Conservation (phyloP, 345 rosid species). For the Rhodomyrtus tomentosa region DNA sequence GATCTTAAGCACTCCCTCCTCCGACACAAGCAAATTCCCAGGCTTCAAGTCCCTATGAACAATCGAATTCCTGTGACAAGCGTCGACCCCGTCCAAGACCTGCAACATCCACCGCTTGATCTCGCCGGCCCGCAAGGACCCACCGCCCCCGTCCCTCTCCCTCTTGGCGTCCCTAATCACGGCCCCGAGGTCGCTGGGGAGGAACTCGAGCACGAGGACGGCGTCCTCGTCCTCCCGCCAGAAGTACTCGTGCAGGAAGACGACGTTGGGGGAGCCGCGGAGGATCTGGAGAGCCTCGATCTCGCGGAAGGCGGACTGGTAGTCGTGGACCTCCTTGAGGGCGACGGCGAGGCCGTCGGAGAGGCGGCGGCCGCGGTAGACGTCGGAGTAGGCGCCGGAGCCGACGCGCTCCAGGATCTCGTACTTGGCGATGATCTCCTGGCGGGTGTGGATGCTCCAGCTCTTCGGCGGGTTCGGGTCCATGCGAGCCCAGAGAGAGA, state of each 20-base stretch:
- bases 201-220: constrained; percentile 79
- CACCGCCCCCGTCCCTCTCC: constrained; percentile 25
- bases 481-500: neutral
- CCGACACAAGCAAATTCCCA: constrained; percentile 67
- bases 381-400: constrained; percentile 90
- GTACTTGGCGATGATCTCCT: constrained; percentile 77
- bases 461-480: constrained; percentile 42
- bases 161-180: constrained; percentile 51
- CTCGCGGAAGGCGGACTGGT: constrained; percentile 89
- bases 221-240: constrained; percentile 98
- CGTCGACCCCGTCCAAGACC: constrained; percentile 65
- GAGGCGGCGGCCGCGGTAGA: constrained; percentile 68
- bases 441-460: constrained; percentile 95
- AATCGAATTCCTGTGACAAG: constrained; percentile 67
- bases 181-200: constrained; percentile 57
- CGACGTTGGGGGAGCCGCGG: constrained; percentile 61
- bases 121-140: constrained; percentile 35
- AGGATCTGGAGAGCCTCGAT: constrained; percentile 76
- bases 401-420: constrained; percentile 79
- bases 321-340: constrained; percentile 92
- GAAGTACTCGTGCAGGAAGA: constrained; percentile 74
- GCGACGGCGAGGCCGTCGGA: constrained; percentile 67
- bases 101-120: constrained; percentile 92
- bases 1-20: constrained; percentile 73
- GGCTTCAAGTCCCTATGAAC: constrained; percentile 96